Conservation (phyloP, 768 basidiomycete genomes). For the Pisolithus albus region DNA sequence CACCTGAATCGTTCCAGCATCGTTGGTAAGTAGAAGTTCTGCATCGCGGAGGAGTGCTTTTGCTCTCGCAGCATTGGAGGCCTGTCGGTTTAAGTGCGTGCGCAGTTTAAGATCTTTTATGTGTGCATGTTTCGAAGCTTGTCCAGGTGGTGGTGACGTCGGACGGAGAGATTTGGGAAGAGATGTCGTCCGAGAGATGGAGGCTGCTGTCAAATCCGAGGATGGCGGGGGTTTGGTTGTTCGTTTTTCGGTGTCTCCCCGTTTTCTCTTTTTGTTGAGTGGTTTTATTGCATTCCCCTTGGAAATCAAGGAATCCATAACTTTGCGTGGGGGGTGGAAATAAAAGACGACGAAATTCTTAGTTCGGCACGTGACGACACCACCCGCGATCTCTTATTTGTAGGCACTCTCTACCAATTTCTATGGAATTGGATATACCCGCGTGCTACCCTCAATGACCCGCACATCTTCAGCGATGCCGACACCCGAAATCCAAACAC, state of each 20-base stretch:
- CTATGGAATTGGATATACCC: no score
- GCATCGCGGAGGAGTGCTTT: conserved; percentile 62
- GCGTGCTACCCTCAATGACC: no score
- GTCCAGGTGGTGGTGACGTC: conserved; percentile 39
- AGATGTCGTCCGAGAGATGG: conserved; percentile 51
- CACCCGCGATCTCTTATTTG: no score
- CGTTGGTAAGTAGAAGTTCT: conserved; percentile 61
- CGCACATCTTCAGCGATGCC: no score
- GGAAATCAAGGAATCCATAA: conserved; percentile 72
- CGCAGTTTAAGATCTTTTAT: conserved; percentile 73
- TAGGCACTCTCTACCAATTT: no score
- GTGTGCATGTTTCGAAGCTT: conserved; percentile 46
- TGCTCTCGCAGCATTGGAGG: conserved; percentile 53
- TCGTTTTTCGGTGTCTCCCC: conserved; percentile 3
- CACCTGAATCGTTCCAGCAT: conserved; percentile 64
- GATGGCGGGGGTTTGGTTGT: conserved; percentile 22
- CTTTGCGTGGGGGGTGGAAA: not conserved
- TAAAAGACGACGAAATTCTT: no score
- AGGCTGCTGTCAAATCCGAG: conserved; percentile 49
- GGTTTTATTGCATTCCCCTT: conserved; percentile 56
- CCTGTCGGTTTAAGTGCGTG: conserved; percentile 57
- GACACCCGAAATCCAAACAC: no score
- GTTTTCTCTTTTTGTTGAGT: conserved; percentile 39
- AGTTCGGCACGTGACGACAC: no score
- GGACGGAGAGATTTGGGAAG: conserved; percentile 65